phyloP scores from a whole-genome alignment of 1,139 yeast genomes.

The Magnusiomyces clavatus region DNA sequence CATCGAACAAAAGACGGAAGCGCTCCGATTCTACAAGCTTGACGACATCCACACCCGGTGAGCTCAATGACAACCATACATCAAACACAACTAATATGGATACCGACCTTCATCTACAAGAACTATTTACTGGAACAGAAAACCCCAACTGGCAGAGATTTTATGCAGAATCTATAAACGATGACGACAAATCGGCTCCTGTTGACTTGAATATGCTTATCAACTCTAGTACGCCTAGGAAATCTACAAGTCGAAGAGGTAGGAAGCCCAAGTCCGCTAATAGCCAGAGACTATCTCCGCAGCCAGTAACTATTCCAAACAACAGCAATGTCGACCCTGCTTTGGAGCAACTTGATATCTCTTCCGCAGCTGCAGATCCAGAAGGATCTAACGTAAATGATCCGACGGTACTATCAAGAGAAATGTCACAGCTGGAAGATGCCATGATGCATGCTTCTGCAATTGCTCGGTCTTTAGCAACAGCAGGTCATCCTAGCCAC shows the following conservation, averaged over 20 bases:
- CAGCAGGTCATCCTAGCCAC: not conserved
- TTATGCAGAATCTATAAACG: slow-evolving; percentile 8
- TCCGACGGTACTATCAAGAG: slow-evolving; percentile 14
- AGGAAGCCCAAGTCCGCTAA: slow-evolving; percentile 2
- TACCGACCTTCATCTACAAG: slow-evolving; percentile 10
- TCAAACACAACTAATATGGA: slow-evolving; percentile 4
- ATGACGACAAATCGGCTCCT: slow-evolving; percentile 7
- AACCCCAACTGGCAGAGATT: slow-evolving; percentile 15
- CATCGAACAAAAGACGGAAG: too few species aligned
- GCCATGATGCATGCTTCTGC: slow-evolving; percentile 26
- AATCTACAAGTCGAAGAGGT: not conserved
- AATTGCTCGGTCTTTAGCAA: slow-evolving; percentile 20
- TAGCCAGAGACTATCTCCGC: not conserved
- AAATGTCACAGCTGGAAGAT: slow-evolving; percentile 18
- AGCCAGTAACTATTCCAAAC: not conserved
- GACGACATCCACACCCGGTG: too few species aligned
- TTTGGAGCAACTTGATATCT: slow-evolving; percentile 7
- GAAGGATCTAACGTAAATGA: slow-evolving; percentile 7
- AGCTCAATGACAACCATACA: too few species aligned
- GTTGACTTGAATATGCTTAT: slow-evolving; percentile 10
- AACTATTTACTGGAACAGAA: slow-evolving; percentile 8
- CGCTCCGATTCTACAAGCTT: too few species aligned
- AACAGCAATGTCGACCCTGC: slow-evolving; percentile 12
- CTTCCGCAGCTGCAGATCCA: not conserved
- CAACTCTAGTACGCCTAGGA: not conserved